Evolutionary conservation across 257 asterid genomes (phyloP), one percentile per base, ranked within the genome.

Genomic region (Solanum chilense): DNA sequence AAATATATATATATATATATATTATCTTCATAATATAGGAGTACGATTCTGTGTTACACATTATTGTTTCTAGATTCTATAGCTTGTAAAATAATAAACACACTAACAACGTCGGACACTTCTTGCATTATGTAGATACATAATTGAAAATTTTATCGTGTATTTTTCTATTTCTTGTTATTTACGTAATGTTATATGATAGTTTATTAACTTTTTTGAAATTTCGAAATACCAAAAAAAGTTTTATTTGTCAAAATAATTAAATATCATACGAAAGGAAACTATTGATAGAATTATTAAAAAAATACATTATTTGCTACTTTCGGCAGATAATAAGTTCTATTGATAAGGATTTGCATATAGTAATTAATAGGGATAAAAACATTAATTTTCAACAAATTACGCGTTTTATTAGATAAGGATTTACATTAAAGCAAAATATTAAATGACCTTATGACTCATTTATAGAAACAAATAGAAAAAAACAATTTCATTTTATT

Each of bases 391-490:
- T 20, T 47, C 85, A 47, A 80, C 18, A 29, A 62, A 80, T 29
- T 80, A 80, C 64, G 16, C 18, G 42, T 27, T 80, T 47, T 27
- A 49, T 47, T 47, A 35, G 68, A 80, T 27, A 80, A 47, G 60
- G 7, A 45, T 80, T 80, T 80, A 44, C 25, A 77, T 44, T 25
- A 7, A 42, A 25, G 2, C 62, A 77, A 77, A 77, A 44, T 3
- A 77, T 14, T 14, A 25, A 80, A 80, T 47, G 20, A 47, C 84
- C 25, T 47, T 9, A 45, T 80, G 84, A 80, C 84, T 29, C 44
- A 47, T 3, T 75, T 39, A 47, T 56, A 49, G 23, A 80, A 80
- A 80, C 42, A 47, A 80, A 47, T 80, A 45, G 83, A 76, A 76
- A 76, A 76, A 75, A 1, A 75, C 82, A 76, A 76, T 41, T 2